These are phyloP conservation scores for Odonthalia washingtoniensis DNA, from an alignment of 31 red algal genomes.

Conservation along the genomic window DNA sequence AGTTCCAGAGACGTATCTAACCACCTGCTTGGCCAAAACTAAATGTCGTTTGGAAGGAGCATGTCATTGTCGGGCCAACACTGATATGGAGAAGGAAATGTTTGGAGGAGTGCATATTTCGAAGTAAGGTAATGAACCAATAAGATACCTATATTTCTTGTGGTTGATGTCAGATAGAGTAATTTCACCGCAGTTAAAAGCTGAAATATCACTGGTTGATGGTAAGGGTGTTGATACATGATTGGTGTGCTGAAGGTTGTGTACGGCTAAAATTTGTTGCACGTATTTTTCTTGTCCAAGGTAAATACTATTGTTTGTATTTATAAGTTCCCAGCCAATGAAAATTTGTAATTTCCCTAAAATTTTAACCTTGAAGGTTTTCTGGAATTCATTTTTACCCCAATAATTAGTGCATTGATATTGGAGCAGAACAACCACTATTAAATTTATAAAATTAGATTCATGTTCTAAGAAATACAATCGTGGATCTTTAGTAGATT, in stretches of 20 bases:
- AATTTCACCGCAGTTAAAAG: not conserved
- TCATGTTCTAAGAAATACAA: constrained; percentile 23
- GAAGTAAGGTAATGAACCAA: not conserved
- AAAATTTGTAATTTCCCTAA: constrained; percentile 18
- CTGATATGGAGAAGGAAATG: not conserved
- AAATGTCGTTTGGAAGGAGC: not conserved
- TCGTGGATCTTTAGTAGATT: constrained; percentile 30
- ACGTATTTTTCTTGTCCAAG: constrained; percentile 11
- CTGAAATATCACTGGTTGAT: no score
- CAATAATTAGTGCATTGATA: not conserved
- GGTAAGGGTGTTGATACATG: not conserved
- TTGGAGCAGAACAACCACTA: constrained; percentile 15
- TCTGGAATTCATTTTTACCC: not conserved
- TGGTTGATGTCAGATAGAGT: not conserved
- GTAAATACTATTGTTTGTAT: constrained; percentile 19
- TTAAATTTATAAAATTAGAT: not conserved
- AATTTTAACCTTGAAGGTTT: not conserved
- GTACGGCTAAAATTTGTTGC: constrained; percentile 6
- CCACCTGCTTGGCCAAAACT: not conserved
- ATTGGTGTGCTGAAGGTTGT: not conserved
- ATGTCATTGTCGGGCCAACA: not conserved
- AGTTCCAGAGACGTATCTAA: not conserved
- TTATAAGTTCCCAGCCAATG: constrained; percentile 18
- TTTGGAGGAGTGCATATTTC: constrained; percentile 2
- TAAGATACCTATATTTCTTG: not conserved